These are phyloP conservation scores for Ilyonectria robusta DNA, from an alignment of 2,329 filamentous ascomycete species.

Conservation along the genomic window DNA sequence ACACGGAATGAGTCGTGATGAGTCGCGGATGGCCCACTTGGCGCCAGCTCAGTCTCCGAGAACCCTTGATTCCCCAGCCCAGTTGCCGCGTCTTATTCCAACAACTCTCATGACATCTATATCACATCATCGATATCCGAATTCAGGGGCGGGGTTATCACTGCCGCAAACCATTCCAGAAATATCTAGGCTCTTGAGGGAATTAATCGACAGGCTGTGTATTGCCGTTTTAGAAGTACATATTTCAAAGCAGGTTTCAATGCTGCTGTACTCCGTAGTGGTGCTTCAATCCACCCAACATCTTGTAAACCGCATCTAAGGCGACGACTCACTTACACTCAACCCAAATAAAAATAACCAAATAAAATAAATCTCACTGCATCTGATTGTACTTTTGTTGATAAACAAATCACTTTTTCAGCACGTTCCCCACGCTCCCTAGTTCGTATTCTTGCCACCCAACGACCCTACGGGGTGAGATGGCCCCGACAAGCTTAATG, in stretches of 20 bases:
- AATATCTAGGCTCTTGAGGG: background rate
- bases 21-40: conserved; percentile 2
- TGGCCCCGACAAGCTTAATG: conserved; percentile 2
- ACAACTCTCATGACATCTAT: background rate
- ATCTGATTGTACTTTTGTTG: background rate
- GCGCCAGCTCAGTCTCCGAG: conserved; percentile 10
- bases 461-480: conserved; percentile 1
- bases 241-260: too few species aligned
- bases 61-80: conserved; percentile 18
- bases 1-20: background rate
- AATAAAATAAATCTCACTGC: background rate
- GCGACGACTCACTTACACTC: too few species aligned
- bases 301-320: too few species aligned
- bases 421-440: background rate
- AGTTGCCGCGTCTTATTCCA: conserved; percentile 3
- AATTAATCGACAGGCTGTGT: background rate
- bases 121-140: background rate
- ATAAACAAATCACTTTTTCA: background rate
- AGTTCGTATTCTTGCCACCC: background rate
- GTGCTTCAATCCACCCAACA: too few species aligned
- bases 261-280: too few species aligned
- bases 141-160: background rate
- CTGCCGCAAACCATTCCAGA: background rate
- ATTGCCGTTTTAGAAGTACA: background rate
- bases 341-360: background rate